A percentile compares a stretch with the other conserved stretches of the same genome.
Conservation (phyloP, 768 basidiomycete genomes). For the Hirschioporus abietinus region DNA sequence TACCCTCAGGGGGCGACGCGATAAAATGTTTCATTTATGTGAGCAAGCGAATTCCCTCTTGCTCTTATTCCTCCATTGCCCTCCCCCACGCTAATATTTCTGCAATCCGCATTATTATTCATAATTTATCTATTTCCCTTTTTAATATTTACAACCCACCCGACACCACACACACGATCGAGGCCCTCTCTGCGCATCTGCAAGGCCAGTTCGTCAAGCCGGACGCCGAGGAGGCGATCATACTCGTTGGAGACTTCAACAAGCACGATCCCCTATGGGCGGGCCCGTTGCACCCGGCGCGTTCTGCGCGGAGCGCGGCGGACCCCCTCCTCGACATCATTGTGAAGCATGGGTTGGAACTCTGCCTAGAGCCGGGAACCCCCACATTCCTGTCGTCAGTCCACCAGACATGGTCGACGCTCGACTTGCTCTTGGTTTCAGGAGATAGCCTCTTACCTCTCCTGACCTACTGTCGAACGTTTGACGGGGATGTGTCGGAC, state of each 20-base stretch:
- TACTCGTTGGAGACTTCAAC: slow-evolving; percentile 8
- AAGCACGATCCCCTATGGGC: slow-evolving; percentile 6
- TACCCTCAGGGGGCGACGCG: neutral
- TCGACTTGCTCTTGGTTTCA: slow-evolving; percentile 2
- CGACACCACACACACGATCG: neutral
- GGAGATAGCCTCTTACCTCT: neutral
- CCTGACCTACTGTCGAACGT: neutral
- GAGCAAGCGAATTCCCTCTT: neutral
- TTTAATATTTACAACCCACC: neutral
- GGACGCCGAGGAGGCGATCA: neutral
- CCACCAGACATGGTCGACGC: slow-evolving; percentile 1
- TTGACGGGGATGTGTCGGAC: slow-evolving; percentile 2
- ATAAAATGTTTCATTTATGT: neutral
- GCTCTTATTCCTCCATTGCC: neutral
- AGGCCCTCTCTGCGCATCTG: neutral
- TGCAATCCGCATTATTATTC: neutral
- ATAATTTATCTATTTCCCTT: neutral
- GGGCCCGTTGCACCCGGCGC: neutral
- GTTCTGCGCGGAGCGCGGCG: neutral
- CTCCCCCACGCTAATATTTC: neutral
- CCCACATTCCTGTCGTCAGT: neutral
- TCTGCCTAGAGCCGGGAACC: slow-evolving; percentile 4
- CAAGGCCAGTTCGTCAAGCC: neutral
- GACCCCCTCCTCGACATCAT: slow-evolving; percentile 4
- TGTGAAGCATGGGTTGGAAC: neutral